Evolutionary conservation across 352 stramenopile genomes (phyloP).

Genomic region (Pythium vanterpoolii): DNA sequence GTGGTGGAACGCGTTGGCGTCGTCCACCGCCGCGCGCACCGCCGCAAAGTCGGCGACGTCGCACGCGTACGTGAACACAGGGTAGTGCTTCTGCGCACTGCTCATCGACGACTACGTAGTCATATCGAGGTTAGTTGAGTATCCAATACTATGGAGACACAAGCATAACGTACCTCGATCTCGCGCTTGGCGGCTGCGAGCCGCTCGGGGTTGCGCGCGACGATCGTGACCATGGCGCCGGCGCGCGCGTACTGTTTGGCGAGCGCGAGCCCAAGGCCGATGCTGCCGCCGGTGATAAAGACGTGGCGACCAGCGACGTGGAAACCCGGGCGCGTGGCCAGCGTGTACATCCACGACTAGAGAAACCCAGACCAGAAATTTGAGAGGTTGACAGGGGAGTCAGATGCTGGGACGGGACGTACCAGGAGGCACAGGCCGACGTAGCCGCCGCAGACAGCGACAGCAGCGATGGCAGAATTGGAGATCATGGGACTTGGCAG

Average conservation of each 20-base stretch:
- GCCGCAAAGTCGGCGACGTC: slow-evolving; percentile 37
- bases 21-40: slow-evolving; percentile 32
- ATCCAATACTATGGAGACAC: slow-evolving; percentile 1
- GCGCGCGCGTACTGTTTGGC: slow-evolving; percentile 48
- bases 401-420: background rate
- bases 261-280: slow-evolving; percentile 49
- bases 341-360: slow-evolving; percentile 51
- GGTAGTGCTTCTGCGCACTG: slow-evolving; percentile 5
- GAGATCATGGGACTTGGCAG: background rate
- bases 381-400: background rate
- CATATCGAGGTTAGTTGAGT: background rate
- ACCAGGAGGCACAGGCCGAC: slow-evolving; percentile 47
- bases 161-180: slow-evolving; percentile 27
- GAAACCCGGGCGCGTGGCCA: slow-evolving; percentile 37
- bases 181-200: slow-evolving; percentile 33
- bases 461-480: background rate
- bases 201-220: slow-evolving; percentile 29
- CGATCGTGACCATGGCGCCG: slow-evolving; percentile 46
- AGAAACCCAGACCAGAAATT: background rate
- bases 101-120: background rate
- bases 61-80: slow-evolving; percentile 39
- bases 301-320: slow-evolving; percentile 48
- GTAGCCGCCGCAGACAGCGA: slow-evolving; percentile 4
- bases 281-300: slow-evolving; percentile 40
- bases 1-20: slow-evolving; percentile 52